phyloP scores from a whole-genome alignment of 371 early-diverging fungal species.

The Conidiobolus incongruus region DNA sequence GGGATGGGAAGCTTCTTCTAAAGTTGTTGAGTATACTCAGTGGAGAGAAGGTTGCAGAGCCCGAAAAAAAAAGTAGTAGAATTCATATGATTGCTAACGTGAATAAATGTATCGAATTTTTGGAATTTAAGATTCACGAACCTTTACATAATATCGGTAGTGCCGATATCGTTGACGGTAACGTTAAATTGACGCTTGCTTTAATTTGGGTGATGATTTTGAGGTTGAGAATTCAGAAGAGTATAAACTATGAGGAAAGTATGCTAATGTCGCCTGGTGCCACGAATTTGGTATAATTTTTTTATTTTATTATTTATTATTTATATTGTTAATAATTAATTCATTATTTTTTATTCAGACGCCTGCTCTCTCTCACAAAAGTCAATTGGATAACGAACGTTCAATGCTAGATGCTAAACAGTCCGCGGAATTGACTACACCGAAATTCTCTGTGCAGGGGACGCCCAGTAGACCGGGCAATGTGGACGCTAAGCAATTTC shows the following conservation, averaged over 20 bases:
- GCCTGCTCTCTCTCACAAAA: no score
- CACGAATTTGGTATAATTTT: not conserved
- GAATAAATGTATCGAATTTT: conserved; percentile 36
- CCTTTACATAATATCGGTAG: conserved; percentile 49
- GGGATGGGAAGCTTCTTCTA: conserved; percentile 34
- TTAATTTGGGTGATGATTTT: conserved; percentile 60
- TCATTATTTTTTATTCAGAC: not conserved
- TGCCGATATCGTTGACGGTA: conserved; percentile 68
- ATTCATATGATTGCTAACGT: conserved; percentile 67
- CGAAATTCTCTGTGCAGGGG: not conserved
- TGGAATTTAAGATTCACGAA: conserved; percentile 30
- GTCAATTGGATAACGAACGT: not conserved
- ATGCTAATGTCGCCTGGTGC: not conserved
- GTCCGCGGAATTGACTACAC: not conserved
- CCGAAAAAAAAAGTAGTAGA: conserved; percentile 36
- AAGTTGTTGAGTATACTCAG: conserved; percentile 30
- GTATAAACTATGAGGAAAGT: conserved; percentile 14
- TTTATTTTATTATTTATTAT: not conserved
- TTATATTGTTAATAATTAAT: not conserved
- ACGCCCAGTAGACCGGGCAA: conserved; percentile 3
- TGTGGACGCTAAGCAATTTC: conserved; percentile 18
- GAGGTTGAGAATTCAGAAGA: conserved; percentile 33
- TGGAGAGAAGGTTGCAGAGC: conserved; percentile 21
- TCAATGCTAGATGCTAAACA: not conserved
- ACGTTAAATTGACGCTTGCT: conserved; percentile 66